Conservation (phyloP, 2,329 filamentous ascomycete species). For the Blastomyces gilchristii region DNA sequence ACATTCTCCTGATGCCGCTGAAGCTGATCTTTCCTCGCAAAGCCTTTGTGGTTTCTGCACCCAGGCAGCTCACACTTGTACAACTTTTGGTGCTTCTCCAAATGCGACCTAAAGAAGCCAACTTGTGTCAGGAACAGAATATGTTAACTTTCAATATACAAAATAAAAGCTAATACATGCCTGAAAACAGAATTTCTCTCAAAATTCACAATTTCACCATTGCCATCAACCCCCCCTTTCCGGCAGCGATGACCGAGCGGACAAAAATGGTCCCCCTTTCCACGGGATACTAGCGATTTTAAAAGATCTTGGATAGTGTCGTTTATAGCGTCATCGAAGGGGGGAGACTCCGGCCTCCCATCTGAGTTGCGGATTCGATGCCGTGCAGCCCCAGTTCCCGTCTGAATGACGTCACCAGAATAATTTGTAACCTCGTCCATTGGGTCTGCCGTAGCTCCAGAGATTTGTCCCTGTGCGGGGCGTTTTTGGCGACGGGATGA, state of each 20-base stretch:
- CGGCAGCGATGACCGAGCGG: no score
- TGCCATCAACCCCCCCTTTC: neutral
- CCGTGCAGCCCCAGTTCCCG: neutral
- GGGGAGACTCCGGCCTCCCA: no score
- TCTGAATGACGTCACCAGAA: no score
- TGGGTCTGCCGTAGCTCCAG: neutral
- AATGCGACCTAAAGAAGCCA: neutral
- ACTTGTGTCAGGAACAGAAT: neutral
- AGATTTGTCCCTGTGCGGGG: neutral
- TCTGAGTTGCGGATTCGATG: neutral
- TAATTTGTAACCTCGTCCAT: neutral
- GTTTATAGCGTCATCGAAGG: neutral
- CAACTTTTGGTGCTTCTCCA: neutral
- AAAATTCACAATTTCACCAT: neutral
- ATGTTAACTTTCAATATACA: no score
- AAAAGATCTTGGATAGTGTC: neutral
- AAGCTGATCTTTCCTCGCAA: neutral
- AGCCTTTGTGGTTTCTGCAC: neutral
- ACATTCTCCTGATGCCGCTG: no score
- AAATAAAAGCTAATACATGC: no score
- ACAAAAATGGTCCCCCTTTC: neutral
- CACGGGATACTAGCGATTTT: neutral
- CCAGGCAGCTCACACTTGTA: no score
- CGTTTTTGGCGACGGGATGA: neutral
- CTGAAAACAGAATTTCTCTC: neutral